A percentile compares a stretch with the other conserved stretches of the same genome.
phyloP scores from a whole-genome alignment of 2,329 filamentous ascomycete genomes.

The Aspergillus persii region DNA sequence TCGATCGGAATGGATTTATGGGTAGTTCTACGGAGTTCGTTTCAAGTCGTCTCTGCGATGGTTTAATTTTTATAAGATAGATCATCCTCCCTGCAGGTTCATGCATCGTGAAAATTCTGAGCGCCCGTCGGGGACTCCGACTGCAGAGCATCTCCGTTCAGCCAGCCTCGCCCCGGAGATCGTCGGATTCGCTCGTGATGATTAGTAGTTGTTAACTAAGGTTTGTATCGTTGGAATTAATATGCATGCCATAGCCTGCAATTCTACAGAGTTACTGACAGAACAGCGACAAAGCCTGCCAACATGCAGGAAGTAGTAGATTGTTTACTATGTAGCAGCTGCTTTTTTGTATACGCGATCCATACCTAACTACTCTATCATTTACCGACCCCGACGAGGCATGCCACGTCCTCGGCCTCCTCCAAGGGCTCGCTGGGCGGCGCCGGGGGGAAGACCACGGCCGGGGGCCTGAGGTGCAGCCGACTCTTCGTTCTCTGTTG shows the following conservation, averaged over 20 bases:
- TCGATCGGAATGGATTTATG: neutral
- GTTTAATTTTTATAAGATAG: no score
- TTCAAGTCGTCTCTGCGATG: no score
- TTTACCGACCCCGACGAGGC: slow-evolving; percentile 53
- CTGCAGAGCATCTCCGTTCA: neutral
- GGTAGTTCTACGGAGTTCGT: no score
- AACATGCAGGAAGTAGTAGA: neutral
- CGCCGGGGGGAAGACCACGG: slow-evolving; percentile 71
- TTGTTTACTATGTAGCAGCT: slow-evolving; percentile 4
- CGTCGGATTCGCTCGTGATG: neutral
- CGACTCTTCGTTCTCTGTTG: slow-evolving; percentile 82
- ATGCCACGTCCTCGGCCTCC: slow-evolving; percentile 85
- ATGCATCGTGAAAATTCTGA: neutral
- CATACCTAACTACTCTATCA: slow-evolving; percentile 16
- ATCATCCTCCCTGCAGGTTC: no score
- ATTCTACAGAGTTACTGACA: no score
- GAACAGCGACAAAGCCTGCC: neutral
- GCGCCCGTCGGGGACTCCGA: neutral
- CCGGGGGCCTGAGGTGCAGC: slow-evolving; percentile 76
- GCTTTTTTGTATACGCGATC: slow-evolving; percentile 7
- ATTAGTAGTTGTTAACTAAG: no score
- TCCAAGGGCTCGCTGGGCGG: slow-evolving; percentile 83
- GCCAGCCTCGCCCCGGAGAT: neutral
- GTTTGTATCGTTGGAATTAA: no score
- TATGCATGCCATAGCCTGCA: no score